Conservation (phyloP, 2,329 filamentous ascomycete genomes). For the Tolypocladium ophioglossoides region DNA sequence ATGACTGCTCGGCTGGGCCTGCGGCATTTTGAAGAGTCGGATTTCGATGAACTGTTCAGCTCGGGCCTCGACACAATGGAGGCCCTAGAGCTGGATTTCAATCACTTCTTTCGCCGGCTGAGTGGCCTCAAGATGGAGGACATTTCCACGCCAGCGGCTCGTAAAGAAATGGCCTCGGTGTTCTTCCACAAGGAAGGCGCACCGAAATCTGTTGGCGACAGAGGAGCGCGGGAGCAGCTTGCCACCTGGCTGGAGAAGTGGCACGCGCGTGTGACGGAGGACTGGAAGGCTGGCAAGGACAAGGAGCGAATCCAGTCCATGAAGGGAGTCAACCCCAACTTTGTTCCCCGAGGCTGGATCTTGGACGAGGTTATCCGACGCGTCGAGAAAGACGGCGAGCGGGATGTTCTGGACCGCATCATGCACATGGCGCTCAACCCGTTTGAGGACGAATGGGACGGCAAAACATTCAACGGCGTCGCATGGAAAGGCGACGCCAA, state of each 20-base stretch:
- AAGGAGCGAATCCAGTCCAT: slow-evolving; percentile 58
- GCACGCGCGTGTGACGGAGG: slow-evolving; percentile 59
- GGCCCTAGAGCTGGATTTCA: slow-evolving; percentile 77
- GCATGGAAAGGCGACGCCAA: slow-evolving; percentile 48
- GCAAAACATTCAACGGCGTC: slow-evolving; percentile 34
- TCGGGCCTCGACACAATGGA: slow-evolving; percentile 74
- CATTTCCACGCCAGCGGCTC: slow-evolving; percentile 51
- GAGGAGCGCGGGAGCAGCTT: slow-evolving; percentile 54
- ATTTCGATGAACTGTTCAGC: slow-evolving; percentile 77
- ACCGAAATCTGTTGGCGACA: slow-evolving; percentile 46
- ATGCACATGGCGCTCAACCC: slow-evolving; percentile 79
- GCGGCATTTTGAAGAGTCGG: slow-evolving; percentile 53
- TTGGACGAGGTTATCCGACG: slow-evolving; percentile 85
- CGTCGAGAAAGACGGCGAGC: slow-evolving; percentile 75
- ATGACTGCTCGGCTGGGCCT: slow-evolving; percentile 77
- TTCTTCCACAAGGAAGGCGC: slow-evolving; percentile 77
- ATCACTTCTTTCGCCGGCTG: slow-evolving; percentile 82
- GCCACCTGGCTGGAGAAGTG: slow-evolving; percentile 75
- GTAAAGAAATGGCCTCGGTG: slow-evolving; percentile 50
- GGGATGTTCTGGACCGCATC: slow-evolving; percentile 63
- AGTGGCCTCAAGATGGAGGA: slow-evolving; percentile 51
- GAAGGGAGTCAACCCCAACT: slow-evolving; percentile 86
- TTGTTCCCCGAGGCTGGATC: slow-evolving; percentile 83
- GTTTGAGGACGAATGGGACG: slow-evolving; percentile 69
- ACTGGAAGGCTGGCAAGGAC: slow-evolving; percentile 59